Conservation (phyloP, 2,329 filamentous ascomycete species). For the Fusarium sp. region DNA sequence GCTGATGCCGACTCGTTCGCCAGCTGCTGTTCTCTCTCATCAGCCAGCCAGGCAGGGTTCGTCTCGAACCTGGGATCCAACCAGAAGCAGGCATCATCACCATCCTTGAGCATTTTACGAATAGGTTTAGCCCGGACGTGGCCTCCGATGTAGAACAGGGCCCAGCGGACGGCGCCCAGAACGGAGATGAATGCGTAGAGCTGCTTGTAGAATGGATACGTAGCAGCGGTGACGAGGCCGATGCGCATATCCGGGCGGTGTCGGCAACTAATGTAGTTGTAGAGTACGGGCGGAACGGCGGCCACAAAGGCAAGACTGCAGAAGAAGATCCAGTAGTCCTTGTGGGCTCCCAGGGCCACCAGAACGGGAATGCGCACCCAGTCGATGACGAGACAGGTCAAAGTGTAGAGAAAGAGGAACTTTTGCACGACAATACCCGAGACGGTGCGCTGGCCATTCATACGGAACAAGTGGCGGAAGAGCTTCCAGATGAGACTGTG, state of each 20-base stretch:
- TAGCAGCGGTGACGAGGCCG: conserved; percentile 5
- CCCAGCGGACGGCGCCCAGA: conserved; percentile 11
- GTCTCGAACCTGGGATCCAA: conserved; percentile 17
- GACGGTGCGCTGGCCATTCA: conserved; percentile 11
- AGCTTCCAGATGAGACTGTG: conserved; percentile 25
- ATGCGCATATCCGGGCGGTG: conserved; percentile 6
- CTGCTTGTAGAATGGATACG: conserved; percentile 19
- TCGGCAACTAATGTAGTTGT: conserved; percentile 20
- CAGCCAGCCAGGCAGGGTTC: conserved; percentile 18
- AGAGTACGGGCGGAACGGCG: conserved; percentile 6
- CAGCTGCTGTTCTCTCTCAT: conserved; percentile 12
- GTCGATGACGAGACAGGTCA: conserved; percentile 12
- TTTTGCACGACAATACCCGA: conserved; percentile 12
- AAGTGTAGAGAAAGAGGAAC: conserved; percentile 13
- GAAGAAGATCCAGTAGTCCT: not conserved
- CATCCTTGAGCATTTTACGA: not conserved
- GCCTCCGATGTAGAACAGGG: conserved; percentile 17
- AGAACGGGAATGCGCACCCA: conserved; percentile 18
- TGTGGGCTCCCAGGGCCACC: conserved; percentile 8
- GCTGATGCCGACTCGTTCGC: not conserved
- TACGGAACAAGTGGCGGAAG: not conserved
- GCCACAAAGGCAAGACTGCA: conserved; percentile 1
- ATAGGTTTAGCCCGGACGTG: conserved; percentile 18
- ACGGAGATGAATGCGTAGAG: conserved; percentile 19
- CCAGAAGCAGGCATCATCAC: conserved; percentile 17